A percentile compares a stretch with the other conserved stretches of the same genome.
These are phyloP conservation scores for Candida glucosophila DNA, from an alignment of 1,139 yeast genomes.

Conservation along the genomic window DNA sequence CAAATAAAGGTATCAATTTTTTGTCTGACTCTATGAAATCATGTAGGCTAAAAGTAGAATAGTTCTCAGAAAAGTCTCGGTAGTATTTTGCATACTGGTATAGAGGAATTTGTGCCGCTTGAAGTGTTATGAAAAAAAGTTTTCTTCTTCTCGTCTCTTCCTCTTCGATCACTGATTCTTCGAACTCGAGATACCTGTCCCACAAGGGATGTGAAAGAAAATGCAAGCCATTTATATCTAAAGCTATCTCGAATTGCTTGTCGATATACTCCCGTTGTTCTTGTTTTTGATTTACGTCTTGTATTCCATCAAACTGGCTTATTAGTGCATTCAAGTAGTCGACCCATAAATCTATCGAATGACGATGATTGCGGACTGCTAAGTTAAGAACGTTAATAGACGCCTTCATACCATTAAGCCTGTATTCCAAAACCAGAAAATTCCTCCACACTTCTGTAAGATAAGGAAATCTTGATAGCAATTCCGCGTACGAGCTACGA, in stretches of 20 bases:
- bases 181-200: conserved; percentile 54
- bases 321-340: conserved; percentile 50
- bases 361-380: conserved; percentile 43
- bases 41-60: conserved; percentile 21
- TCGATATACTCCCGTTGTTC: conserved; percentile 19
- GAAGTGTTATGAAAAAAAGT: conserved; percentile 29
- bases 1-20: conserved; percentile 7
- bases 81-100: conserved; percentile 66
- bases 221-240: conserved; percentile 40
- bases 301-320: conserved; percentile 18
- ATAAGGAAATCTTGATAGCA: conserved; percentile 47
- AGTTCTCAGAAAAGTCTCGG: conserved; percentile 38
- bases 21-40: conserved; percentile 21
- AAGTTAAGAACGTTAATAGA: conserved; percentile 40
- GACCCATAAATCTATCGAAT: conserved; percentile 56
- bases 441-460: conserved; percentile 54
- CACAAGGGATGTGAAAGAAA: conserved; percentile 57
- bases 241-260: conserved; percentile 30
- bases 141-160: conserved; percentile 9
- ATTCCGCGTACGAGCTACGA: conserved; percentile 14
- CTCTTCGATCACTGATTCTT: conserved; percentile 13
- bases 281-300: conserved; percentile 9
- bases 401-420: conserved; percentile 42
- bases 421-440: conserved; percentile 45
- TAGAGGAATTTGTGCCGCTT: conserved; percentile 45